Conservation (phyloP, 225 moss, liverwort and hornwort genomes). For the Marchantia polymorpha region DNA sequence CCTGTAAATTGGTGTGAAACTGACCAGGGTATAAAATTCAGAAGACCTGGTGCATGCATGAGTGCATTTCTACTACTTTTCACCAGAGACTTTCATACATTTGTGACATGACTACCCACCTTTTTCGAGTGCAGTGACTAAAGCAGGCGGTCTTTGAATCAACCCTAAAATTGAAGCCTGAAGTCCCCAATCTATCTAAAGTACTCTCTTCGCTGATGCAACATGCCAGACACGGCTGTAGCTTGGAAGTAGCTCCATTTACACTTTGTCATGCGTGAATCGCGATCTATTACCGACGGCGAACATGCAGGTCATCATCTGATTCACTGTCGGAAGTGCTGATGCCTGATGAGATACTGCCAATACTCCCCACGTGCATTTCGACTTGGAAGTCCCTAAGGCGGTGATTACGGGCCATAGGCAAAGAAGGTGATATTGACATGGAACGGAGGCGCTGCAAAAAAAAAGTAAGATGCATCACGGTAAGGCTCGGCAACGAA, state of each 20-base stretch:
- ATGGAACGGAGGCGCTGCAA: conserved; percentile 77
- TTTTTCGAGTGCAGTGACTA: conserved; percentile 35
- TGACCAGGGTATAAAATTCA: conserved; percentile 48
- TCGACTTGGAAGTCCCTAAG: conserved; percentile 55
- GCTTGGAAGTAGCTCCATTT: conserved; percentile 37
- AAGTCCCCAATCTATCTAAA: conserved; percentile 47
- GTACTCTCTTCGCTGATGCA: conserved; percentile 39
- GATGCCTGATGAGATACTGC: conserved; percentile 92
- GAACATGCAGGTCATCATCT: conserved; percentile 66
- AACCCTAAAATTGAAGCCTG: conserved; percentile 51
- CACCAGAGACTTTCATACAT: conserved; percentile 41
- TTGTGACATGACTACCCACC: conserved; percentile 38
- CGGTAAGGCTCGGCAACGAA: too few relatives aligned
- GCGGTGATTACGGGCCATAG: conserved; percentile 58
- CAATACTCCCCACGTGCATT: conserved; percentile 73
- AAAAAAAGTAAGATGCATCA: neutral
- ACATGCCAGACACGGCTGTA: conserved; percentile 23
- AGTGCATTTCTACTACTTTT: conserved; percentile 33
- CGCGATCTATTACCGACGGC: conserved; percentile 44
- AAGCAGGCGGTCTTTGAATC: conserved; percentile 45
- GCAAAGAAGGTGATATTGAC: conserved; percentile 56
- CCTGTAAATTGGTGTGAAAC: conserved; percentile 44
- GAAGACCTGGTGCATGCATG: conserved; percentile 33
- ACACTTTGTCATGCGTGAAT: conserved; percentile 26
- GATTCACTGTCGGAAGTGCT: conserved; percentile 95